Percentiles rank a stretch among this genome's conserved stretches.
phyloP scores from a whole-genome alignment of 495 filamentous ascomycete genomes.

The Penicillium soppii region DNA sequence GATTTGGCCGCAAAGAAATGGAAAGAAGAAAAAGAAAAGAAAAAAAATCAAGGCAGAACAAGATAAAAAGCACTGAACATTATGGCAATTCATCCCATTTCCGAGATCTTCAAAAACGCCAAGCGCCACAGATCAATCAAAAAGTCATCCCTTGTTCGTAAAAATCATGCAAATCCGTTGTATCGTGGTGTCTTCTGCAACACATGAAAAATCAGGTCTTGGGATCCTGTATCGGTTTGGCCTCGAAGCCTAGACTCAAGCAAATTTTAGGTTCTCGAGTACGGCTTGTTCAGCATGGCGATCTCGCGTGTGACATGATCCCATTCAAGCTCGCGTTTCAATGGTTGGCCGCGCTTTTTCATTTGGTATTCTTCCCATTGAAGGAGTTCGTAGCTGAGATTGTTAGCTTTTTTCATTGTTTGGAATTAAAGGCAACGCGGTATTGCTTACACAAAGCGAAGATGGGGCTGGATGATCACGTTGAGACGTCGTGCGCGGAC shows the following conservation, averaged over 20 bases:
- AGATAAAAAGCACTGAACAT: slow-evolving; percentile 6
- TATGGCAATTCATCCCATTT: slow-evolving; percentile 5
- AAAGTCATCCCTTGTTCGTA: slow-evolving; percentile 17
- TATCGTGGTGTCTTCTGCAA: slow-evolving; percentile 6
- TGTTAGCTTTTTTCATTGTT: slow-evolving; percentile 16
- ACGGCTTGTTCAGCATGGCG: slow-evolving; percentile 95
- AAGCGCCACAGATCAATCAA: slow-evolving; percentile 15
- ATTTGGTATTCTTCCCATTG: slow-evolving; percentile 84
- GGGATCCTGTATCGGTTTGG: not conserved
- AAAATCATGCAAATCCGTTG: slow-evolving; percentile 21
- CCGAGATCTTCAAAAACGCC: slow-evolving; percentile 18
- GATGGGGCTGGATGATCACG: slow-evolving; percentile 70
- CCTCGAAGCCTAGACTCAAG: not conserved
- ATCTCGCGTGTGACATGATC: slow-evolving; percentile 83
- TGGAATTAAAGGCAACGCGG: not conserved
- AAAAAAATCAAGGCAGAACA: not conserved
- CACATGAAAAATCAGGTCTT: not conserved
- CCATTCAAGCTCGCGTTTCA: slow-evolving; percentile 87
- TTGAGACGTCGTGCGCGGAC: slow-evolving; percentile 86
- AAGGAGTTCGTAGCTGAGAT: slow-evolving; percentile 60
- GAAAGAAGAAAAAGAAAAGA: not conserved
- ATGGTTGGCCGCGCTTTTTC: slow-evolving; percentile 41
- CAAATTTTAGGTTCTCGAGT: slow-evolving; percentile 45
- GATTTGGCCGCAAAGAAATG: no score
- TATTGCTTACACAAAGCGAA: slow-evolving; percentile 59